Base-by-base conservation (phyloP, 805 yeast species). In the Starmerella stellata region DNA sequence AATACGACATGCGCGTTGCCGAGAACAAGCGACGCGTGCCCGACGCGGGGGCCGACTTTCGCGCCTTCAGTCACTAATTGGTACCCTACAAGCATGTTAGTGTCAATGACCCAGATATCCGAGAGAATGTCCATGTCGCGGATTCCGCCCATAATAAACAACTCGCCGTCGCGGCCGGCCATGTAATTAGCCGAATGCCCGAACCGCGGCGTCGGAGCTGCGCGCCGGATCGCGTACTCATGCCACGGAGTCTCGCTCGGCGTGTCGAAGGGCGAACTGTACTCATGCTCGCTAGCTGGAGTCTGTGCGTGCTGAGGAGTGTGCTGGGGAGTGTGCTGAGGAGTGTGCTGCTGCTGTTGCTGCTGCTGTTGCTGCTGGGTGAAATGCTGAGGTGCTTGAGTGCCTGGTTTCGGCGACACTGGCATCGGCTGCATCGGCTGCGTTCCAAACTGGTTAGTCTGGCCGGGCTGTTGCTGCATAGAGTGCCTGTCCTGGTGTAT, bases 1-100 rank as follows among this genome's bases (percentile, higher is more conserved):
- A 81, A 87, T 13, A 90, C 72, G 34, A 90, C 83, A 52, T 77
- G 90, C 1, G 96, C 96, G 53, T 85, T 87, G 13, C 96, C 98
- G 44, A 93, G 76, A 25, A 87, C 65, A 8, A 85, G 78, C 1
- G 93, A 69, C 4, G 94, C 81, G 59, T 90, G 99, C 3, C 96
- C 96, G 5, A 87, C 95, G 51, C 98, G 74, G 25, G 96, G 95
- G 16, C 94, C 87, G 16, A 51, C 54, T 14, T 38, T 42, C 2
- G 95, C 95, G 37, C 78, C 74, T 44, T 76, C 81, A 37, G 72
- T 70, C 43, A 78, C 79, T 43, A 78, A 80, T 36, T 76, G 66
- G 50, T 64, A 77, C 37, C 67, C 48, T 53, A 61, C 52, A 34
- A 57, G 50, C 27, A 56, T 50, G 39, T 58, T 62, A 2, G 80